These are phyloP conservation scores for Benincasa hispida DNA, from an alignment of 306 rosid genomes.

Conservation along the genomic window DNA sequence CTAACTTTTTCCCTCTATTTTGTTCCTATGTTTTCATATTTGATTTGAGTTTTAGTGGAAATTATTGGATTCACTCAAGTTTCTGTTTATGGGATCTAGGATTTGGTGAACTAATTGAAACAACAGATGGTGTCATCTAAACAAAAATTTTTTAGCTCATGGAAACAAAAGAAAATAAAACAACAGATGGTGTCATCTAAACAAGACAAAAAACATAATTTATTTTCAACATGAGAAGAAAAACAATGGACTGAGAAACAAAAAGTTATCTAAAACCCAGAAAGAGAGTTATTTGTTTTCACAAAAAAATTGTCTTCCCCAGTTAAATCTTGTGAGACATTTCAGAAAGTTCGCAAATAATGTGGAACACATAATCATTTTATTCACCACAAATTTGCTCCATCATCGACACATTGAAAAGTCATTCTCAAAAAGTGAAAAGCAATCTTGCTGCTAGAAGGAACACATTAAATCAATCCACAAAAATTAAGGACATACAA, in stretches of 20 bases:
- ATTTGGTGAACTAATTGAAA: no score
- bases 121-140: no score
- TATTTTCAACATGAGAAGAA: not conserved
- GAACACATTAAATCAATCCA: not conserved
- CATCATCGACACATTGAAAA: not conserved
- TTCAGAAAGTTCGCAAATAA: not conserved
- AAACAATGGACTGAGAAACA: not conserved
- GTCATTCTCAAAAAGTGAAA: not conserved
- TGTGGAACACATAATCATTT: no score
- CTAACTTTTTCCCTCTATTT: no score
- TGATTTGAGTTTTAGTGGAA: no score
- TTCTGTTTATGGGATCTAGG: no score
- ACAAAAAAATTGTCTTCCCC: no score
- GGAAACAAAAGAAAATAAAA: conserved; percentile 7
- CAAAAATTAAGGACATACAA: not conserved
- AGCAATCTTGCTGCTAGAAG: not conserved
- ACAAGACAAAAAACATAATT: not conserved
- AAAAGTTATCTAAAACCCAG: no score
- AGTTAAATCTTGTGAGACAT: not conserved
- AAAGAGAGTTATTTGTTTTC: no score
- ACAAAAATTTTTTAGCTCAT: conserved; percentile 81
- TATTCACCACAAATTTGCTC: not conserved
- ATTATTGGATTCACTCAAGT: no score
- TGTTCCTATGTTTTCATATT: no score
- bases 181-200: not conserved